A percentile compares a stretch with the other conserved stretches of the same genome.
Conservation (phyloP, 1,284 basidiomycete genomes). For the Somion occarium region DNA sequence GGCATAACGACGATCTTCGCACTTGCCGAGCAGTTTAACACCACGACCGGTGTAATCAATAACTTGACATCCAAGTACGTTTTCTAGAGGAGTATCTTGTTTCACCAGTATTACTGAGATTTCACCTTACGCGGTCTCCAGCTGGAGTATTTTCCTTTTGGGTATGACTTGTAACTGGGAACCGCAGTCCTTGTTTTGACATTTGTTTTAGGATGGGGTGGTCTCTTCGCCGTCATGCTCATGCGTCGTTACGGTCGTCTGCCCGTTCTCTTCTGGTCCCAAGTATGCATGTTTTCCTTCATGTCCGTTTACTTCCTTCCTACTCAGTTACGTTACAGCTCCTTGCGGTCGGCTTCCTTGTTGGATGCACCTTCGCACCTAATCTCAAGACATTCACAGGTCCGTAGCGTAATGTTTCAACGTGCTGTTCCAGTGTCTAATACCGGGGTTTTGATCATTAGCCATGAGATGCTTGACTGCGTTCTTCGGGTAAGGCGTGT, state of each 20-base stretch:
- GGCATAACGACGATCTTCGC: constrained; percentile 59
- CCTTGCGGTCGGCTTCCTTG: constrained; percentile 43
- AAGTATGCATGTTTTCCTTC: constrained; percentile 39
- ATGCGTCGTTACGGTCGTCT: constrained; percentile 56
- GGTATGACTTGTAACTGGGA: constrained; percentile 28
- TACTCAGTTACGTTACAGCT: constrained; percentile 27
- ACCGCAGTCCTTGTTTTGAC: constrained; percentile 1
- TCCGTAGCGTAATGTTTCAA: constrained; percentile 15
- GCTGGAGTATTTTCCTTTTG: constrained; percentile 66
- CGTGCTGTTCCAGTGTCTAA: background rate
- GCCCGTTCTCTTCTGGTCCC: constrained; percentile 61
- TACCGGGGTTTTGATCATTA: constrained; percentile 15
- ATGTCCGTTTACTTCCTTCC: background rate
- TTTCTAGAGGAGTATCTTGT: constrained; percentile 2
- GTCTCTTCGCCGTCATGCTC: constrained; percentile 55
- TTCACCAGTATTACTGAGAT: too few species aligned
- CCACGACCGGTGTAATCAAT: constrained; percentile 57
- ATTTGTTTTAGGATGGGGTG: constrained; percentile 45
- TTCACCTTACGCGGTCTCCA: constrained; percentile 23
- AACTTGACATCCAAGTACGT: constrained; percentile 57
- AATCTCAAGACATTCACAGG: constrained; percentile 49
- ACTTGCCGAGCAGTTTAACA: constrained; percentile 52
- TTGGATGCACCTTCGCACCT: constrained; percentile 52
- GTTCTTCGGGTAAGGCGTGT: constrained; percentile 56
- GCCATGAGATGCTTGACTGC: constrained; percentile 69